A percentile compares a stretch with the other conserved stretches of the same genome.
phyloP scores from a whole-genome alignment of 306 rosid genomes.

The Rosa multiflora region DNA sequence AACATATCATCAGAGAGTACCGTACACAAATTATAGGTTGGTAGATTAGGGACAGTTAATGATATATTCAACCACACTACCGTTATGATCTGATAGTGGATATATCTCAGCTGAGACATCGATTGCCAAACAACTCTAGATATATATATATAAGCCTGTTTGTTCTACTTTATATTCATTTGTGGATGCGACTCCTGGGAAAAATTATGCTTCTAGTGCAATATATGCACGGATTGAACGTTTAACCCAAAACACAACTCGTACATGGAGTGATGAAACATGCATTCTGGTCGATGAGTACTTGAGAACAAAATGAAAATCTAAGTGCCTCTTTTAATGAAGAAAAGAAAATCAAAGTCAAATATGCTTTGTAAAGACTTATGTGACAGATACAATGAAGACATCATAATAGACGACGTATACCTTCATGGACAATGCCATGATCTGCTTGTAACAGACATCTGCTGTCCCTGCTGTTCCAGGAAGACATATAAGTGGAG shows the following conservation, averaged over 20 bases:
- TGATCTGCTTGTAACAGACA: constrained; percentile 95
- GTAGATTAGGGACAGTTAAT: neutral
- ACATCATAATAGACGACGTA: neutral
- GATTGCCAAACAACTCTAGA: neutral
- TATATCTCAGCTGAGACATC: neutral
- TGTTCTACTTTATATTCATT: neutral
- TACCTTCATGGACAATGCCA: constrained; percentile 93
- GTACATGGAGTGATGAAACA: neutral
- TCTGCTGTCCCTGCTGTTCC: constrained; percentile 97
- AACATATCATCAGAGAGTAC: neutral
- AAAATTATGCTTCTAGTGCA: neutral
- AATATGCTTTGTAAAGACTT: constrained; percentile 7
- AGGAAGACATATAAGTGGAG: constrained; percentile 97
- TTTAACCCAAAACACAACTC: neutral
- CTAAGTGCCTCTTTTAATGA: neutral
- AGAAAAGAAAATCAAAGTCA: neutral
- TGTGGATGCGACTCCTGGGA: neutral
- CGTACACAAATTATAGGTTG: neutral
- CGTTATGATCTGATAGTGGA: neutral
- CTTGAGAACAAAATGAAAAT: neutral
- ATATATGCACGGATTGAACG: neutral
- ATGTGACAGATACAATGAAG: constrained; percentile 13
- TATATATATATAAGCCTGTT: neutral
- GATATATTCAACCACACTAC: neutral
- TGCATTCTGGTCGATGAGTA: neutral